These are phyloP conservation scores for Coleophoma eucalyptorum DNA, from an alignment of 2,329 filamentous ascomycete genomes.

Conservation along the genomic window DNA sequence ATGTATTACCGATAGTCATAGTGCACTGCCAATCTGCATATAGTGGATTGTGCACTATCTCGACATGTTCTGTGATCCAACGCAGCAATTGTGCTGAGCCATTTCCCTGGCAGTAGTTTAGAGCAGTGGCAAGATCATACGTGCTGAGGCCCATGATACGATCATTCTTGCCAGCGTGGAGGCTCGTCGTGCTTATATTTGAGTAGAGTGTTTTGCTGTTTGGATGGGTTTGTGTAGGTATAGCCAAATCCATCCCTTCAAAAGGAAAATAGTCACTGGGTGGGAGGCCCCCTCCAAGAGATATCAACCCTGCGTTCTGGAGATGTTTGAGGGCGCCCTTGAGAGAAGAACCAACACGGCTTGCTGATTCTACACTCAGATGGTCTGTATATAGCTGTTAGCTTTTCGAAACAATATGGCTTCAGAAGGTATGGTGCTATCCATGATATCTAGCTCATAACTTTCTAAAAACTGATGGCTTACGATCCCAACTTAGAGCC, in stretches of 20 bases:
- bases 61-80: constrained; percentile 92
- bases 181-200: constrained; percentile 26
- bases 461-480: too few species aligned
- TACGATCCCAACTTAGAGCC: too few species aligned
- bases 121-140: constrained; percentile 77
- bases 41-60: constrained; percentile 81
- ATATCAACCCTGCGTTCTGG: constrained; percentile 78
- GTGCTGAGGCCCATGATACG: constrained; percentile 51
- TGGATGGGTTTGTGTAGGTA: constrained; percentile 68
- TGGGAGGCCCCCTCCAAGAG: constrained; percentile 86
- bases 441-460: too few species aligned
- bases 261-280: constrained; percentile 93
- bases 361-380: constrained; percentile 58
- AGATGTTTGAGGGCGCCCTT: constrained; percentile 80
- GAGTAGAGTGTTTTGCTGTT: constrained; percentile 57
- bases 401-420: background rate
- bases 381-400: constrained; percentile 31
- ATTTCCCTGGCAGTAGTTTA: constrained; percentile 89
- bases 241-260: constrained; percentile 69
- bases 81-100: constrained; percentile 85
- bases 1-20: constrained; percentile 83
- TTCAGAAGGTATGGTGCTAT: too few species aligned
- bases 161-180: constrained; percentile 82
- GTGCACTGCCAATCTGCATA: constrained; percentile 89
- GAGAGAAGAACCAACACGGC: constrained; percentile 64